Base-by-base conservation (phyloP, 2,329 filamentous ascomycete species). In the Trichoderma sp. region DNA sequence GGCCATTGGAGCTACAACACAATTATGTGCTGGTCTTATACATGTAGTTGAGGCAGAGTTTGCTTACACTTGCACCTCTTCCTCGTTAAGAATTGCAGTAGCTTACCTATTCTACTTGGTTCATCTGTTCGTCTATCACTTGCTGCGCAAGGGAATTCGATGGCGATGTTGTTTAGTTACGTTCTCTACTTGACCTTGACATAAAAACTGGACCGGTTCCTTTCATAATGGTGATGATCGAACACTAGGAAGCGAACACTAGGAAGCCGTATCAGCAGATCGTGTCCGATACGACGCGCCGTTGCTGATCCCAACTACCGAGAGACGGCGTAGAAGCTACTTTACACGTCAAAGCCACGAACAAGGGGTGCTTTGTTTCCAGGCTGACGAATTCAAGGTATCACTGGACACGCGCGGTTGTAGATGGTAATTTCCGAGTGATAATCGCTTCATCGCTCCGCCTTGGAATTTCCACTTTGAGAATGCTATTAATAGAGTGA, bases 181-280 rank as follows among this genome's bases (percentile, higher is more conserved):
- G 34, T 39, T 14, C 2, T 39, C 3, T 39, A 28, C 50, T 52
- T 52, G 26, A 19, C n/a, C 17, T 26, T 10, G 44, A 48, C 39
- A 7, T 9, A 21, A 63, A 55, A 57, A 57, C 52, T 63, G 48
- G 30, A 43, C 61, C 52, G 57, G 61, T 63, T 63, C 61, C 61
- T 63, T 30, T 52, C 43, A 43, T 19, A 21, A 43, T 51, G 50
- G 52, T 55, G 21, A 24, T 43, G 24, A 63, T 63, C 59, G 45
- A n/a, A 30, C 26, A 45, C 15, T 17, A 19, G 7, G 15, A 6
- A 43, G 30, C 9, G 30, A 6, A 9, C 7, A 34, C 21, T 24
- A 10, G 30, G 28, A 7, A 28, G 5, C 5, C 7, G 28, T 28
- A 28, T 6, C 10, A 51, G 47, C 43, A 56, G 61, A 63, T 63